Evolutionary conservation across 306 rosid species (phyloP), one percentile per base, ranked within the genome.

Genomic region (Vicia faba): DNA sequence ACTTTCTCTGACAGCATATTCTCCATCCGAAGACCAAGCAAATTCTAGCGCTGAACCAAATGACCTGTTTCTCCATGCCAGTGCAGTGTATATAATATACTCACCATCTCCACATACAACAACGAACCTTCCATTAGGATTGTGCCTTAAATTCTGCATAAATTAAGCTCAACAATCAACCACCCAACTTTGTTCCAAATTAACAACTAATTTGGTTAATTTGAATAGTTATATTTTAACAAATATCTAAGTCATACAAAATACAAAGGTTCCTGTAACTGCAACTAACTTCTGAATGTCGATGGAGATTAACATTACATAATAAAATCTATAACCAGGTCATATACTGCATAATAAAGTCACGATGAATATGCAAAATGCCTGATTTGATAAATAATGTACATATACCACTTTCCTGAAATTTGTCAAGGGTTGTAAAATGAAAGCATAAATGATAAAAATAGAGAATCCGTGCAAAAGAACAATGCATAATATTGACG

Each of bases 21-120:
- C 98, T 78, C 98, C 98, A 59, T 92, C 98, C n/a, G 88, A 36
- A n/a, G 98, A 92, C 98, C 98, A 92, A 55, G 78, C 95, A 61
- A 82, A 84, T 80, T 92, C 98, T 83, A 92, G 84, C 11, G 96
- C 96, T 1, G 98, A 87, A 78, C 98, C 98, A 73, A 92, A 92
- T 25, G 98, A 89, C 69, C 96, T 85, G 56, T 91, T 91, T 81
- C 97, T 91, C 97, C 97, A 91, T 31, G 97, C 97, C 79, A 91
- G 79, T 61, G 97, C 96, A 68, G 97, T 91, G 81, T 87, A 89
- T 70, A 91, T 91, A 68, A 91, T 87, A 81, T 91, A 91, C 71
- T 91, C 97, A 66, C 96, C 97, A 87, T 91, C 97, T 75, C 97
- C 97, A 69, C 97, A 91, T 61, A 91, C 97, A 79, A 91, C 97